Conservation (phyloP, 148 eudicot genomes). For the Cornus florida region DNA sequence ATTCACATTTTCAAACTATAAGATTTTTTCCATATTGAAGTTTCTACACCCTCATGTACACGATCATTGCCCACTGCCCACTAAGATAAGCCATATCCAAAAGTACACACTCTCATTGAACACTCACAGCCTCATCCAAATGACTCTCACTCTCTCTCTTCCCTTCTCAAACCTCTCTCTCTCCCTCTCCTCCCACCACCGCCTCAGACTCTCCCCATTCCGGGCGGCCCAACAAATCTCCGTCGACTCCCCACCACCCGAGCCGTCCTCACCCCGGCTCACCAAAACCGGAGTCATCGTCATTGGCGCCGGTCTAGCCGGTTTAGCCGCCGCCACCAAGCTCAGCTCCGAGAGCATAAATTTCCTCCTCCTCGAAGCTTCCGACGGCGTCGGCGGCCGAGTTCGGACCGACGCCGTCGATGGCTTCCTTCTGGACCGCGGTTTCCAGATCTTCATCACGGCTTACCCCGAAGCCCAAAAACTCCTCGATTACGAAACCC, state of each 20-base stretch:
- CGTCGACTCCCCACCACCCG: constrained; percentile 21
- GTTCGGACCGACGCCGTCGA: constrained; percentile 81
- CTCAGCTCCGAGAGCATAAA: constrained; percentile 56
- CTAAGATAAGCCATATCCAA: not conserved
- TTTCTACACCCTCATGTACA: not conserved
- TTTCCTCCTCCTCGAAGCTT: constrained; percentile 77
- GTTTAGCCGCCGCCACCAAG: constrained; percentile 73
- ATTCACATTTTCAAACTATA: too few relatives aligned
- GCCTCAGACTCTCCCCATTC: constrained; percentile 14
- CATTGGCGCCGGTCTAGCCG: constrained; percentile 89
- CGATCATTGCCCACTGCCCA: not conserved
- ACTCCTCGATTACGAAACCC: constrained; percentile 60
- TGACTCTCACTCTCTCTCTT: constrained; percentile 27
- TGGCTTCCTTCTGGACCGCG: constrained; percentile 91
- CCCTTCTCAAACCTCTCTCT: constrained; percentile 20
- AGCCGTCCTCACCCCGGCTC: constrained; percentile 2
- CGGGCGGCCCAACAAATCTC: constrained; percentile 29
- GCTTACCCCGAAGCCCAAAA: constrained; percentile 77
- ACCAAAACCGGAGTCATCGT: constrained; percentile 44
- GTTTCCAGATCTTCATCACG: constrained; percentile 97
- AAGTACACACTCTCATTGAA: too few relatives aligned
- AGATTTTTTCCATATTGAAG: too few relatives aligned
- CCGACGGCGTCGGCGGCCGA: constrained; percentile 89
- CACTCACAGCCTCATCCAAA: constrained; percentile 9
- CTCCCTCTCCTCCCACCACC: constrained; percentile 11